Evolutionary conservation across 2,329 filamentous ascomycete species (phyloP), one percentile per base, ranked within the genome.

Genomic region (Ophiostoma piceae): DNA sequence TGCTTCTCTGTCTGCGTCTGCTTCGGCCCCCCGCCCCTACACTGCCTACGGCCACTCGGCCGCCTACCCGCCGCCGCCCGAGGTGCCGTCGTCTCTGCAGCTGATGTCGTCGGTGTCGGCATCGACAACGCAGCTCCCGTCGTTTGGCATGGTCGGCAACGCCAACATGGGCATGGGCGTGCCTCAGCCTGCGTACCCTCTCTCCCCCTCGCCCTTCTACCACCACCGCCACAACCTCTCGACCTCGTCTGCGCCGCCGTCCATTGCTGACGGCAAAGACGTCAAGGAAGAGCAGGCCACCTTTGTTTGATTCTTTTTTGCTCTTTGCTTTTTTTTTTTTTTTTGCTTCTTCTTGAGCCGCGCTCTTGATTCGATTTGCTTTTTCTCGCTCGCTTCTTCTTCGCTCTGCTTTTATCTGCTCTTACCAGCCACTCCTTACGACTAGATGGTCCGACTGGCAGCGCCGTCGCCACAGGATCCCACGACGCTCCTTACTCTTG

Each of bases 221-320:
- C 79, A 78, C 71, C 77, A 78, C 69, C 79, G 80, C 75, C 80
- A 83, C 75, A 76, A 77, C 74, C 22, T 78, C 73, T 77, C 78
- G 60, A 76, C 74, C 47, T 77, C 77, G 26, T 79, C 79, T 9
- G 73, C 77, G 37, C 78, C 77, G 19, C 77, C 78, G 37, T 75
- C 76, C 22, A 68, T 76, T 26, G 71, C 78, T 68, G 74, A 79
- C 66, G 39, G 54, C 26, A 81, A 81, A 74, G 71, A 72, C 39
- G 22, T 37, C 26, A 66, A 74, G 69, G 73, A 70, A 65, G 68
- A 73, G 64, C 43, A 37, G 39, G 43, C 19, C 8, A 32, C 39
- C 6, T 43, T 66, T 65, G 29, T 19, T 39, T 68, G 29, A 47
- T 54, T 41, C 51, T 71, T 37, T 41, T 67, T 67, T 39, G 37